Evolutionary conservation across 805 yeast genomes (phyloP).

Genomic region (Ogataea sp.): DNA sequence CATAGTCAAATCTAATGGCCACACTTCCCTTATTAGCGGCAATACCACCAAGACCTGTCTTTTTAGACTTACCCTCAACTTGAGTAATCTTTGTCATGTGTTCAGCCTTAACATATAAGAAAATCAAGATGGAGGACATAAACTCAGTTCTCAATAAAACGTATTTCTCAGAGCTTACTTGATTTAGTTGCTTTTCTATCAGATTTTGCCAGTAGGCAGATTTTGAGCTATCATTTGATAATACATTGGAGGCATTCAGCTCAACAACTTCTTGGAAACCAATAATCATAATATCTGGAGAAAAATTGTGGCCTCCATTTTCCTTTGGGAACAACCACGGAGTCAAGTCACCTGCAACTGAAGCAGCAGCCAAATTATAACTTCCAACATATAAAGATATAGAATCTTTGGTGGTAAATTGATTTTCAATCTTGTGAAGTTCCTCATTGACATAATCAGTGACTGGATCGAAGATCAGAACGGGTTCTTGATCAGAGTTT

Average conservation of each 20-base stretch:
- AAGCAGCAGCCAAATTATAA: conserved; percentile 76
- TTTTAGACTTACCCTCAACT: conserved; percentile 91
- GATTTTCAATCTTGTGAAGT: conserved; percentile 37
- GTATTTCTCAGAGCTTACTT: conserved; percentile 28
- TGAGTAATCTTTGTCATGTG: conserved; percentile 49
- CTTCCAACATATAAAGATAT: conserved; percentile 75
- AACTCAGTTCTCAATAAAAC: conserved; percentile 67
- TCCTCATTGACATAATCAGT: conserved; percentile 73
- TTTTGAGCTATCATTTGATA: conserved; percentile 76
- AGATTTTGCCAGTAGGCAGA: conserved; percentile 72
- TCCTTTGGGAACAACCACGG: conserved; percentile 77
- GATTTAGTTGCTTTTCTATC: conserved; percentile 55
- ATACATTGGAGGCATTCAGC: conserved; percentile 81
- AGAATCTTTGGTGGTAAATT: conserved; percentile 53
- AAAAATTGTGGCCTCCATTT: conserved; percentile 35
- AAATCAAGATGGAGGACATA: conserved; percentile 59
- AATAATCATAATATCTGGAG: conserved; percentile 78
- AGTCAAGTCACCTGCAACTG: conserved; percentile 48
- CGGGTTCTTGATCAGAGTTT: conserved; percentile 61
- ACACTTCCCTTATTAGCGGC: conserved; percentile 97
- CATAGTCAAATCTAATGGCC: conserved; percentile 80
- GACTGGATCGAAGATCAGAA: conserved; percentile 78
- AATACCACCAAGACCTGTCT: conserved; percentile 95
- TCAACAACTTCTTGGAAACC: conserved; percentile 96
- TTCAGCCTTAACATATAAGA: conserved; percentile 52